A percentile compares a stretch with the other conserved stretches of the same genome.
Evolutionary conservation across 805 yeast genomes (phyloP).

Genomic region (Candida sonorensis): DNA sequence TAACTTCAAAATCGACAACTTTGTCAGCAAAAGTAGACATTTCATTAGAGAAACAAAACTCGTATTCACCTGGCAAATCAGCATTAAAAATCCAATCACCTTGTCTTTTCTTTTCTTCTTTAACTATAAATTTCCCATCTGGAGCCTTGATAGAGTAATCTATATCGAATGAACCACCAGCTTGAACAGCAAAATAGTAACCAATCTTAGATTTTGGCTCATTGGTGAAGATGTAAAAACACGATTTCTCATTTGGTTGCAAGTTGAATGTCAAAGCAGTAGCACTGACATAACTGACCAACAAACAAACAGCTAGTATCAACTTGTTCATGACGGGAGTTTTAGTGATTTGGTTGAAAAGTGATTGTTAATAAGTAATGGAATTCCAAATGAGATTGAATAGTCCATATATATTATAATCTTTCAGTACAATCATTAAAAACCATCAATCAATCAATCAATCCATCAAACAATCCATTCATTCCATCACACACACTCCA

Average conservation of each 20-base stretch:
- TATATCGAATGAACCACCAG: slow-evolving; percentile 75
- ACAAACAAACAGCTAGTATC: slow-evolving; percentile 4
- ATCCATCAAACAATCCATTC: no score
- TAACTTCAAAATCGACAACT: slow-evolving; percentile 77
- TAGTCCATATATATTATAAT: not conserved
- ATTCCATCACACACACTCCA: no score
- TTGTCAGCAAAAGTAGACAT: slow-evolving; percentile 80
- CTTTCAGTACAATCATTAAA: no score
- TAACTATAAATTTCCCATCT: slow-evolving; percentile 41
- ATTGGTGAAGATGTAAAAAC: slow-evolving; percentile 66
- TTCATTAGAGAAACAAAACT: slow-evolving; percentile 77
- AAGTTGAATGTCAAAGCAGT: slow-evolving; percentile 67
- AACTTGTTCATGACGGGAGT: slow-evolving; percentile 5
- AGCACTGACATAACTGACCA: slow-evolving; percentile 22
- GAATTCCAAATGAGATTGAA: not conserved
- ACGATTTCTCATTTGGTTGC: slow-evolving; percentile 67
- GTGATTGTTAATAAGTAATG: no score
- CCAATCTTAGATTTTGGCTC: slow-evolving; percentile 54
- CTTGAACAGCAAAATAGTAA: slow-evolving; percentile 77
- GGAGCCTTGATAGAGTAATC: slow-evolving; percentile 64
- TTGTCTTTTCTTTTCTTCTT: slow-evolving; percentile 60
- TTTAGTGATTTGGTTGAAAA: no score
- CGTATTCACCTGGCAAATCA: slow-evolving; percentile 67
- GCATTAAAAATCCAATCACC: slow-evolving; percentile 75
- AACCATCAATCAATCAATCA: no score